These are phyloP conservation scores for Chlorella sp. DNA, from an alignment of 139 green algal species.

Conservation along the genomic window DNA sequence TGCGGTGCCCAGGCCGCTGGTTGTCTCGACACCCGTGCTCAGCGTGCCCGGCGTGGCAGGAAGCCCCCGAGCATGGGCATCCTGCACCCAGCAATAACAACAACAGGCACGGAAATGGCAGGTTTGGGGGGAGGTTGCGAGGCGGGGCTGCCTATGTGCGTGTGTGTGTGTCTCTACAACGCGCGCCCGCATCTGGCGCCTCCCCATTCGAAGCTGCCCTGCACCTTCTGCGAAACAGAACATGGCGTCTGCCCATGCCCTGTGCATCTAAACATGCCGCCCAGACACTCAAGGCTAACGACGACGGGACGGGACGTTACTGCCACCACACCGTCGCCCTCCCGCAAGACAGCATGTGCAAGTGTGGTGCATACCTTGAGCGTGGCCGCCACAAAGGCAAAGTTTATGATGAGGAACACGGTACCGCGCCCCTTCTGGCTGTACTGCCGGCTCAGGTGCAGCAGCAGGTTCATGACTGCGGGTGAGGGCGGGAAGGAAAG, in stretches of 20 bases:
- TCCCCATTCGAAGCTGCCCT: too few species aligned
- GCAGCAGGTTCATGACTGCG: slow-evolving; percentile 72
- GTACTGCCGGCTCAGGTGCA: slow-evolving; percentile 58
- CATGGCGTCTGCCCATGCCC: too few species aligned
- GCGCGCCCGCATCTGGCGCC: too few species aligned
- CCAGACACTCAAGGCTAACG: too few species aligned
- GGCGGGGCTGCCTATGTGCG: background rate
- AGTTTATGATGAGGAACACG: slow-evolving; percentile 96
- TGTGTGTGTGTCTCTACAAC: too few species aligned
- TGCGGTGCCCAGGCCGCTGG: slow-evolving; percentile 3
- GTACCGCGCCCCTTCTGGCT: slow-evolving; percentile 63
- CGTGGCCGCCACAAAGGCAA: slow-evolving; percentile 78
- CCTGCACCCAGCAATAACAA: background rate
- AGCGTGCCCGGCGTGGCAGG: slow-evolving; percentile 33
- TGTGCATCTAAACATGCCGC: too few species aligned
- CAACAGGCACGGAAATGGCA: background rate
- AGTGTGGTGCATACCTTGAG: slow-evolving; percentile 55
- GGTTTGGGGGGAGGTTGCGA: background rate
- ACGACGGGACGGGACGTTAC: background rate
- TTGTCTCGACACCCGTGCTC: slow-evolving; percentile 1
- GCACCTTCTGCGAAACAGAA: too few species aligned
- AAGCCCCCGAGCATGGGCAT: slow-evolving; percentile 28
- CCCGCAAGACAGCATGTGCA: too few species aligned
- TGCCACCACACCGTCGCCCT: background rate
- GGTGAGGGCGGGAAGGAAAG: background rate